These are phyloP conservation scores for Aspergillus nomiae DNA, from an alignment of 2,329 filamentous ascomycete genomes.

Conservation along the genomic window DNA sequence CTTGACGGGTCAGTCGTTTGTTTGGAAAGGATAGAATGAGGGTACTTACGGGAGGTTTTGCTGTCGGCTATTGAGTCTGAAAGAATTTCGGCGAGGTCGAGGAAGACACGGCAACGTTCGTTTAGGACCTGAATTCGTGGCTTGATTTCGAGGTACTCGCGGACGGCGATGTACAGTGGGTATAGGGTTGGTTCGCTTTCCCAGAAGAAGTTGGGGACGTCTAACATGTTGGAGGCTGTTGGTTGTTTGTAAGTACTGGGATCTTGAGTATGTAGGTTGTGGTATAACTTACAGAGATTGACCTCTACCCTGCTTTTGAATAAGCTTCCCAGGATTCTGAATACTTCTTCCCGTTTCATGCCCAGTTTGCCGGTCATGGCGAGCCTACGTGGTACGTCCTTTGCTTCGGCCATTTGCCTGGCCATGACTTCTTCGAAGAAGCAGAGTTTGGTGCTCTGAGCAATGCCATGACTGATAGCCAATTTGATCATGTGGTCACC, in stretches of 20 bases:
- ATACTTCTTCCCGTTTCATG: conserved; percentile 88
- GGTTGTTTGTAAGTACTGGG: conserved; percentile 9
- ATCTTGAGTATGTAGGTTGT: background rate
- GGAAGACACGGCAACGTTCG: conserved; percentile 92
- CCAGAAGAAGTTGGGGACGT: conserved; percentile 98
- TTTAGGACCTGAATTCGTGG: conserved; percentile 95
- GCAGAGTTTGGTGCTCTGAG: conserved; percentile 93
- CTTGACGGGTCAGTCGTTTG: conserved; percentile 30
- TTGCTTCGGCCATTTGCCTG: conserved; percentile 87
- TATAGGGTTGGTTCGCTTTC: conserved; percentile 93
- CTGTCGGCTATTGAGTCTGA: conserved; percentile 89
- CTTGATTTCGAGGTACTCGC: conserved; percentile 97
- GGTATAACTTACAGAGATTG: conserved; percentile 78
- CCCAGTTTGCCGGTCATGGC: conserved; percentile 87
- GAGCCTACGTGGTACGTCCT: conserved; percentile 85
- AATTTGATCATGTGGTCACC: conserved; percentile 99
- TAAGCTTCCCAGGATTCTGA: conserved; percentile 83
- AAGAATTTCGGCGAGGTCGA: conserved; percentile 93
- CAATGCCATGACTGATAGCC: conserved; percentile 95
- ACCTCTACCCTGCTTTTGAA: conserved; percentile 97
- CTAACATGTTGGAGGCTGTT: conserved; percentile 87
- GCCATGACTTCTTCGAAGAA: conserved; percentile 97
- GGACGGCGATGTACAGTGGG: conserved; percentile 89
- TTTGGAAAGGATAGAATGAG: background rate
- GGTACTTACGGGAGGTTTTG: conserved; percentile 75